Evolutionary conservation across 1,284 basidiomycete species (phyloP).

Genomic region (Meripilus lineatus): DNA sequence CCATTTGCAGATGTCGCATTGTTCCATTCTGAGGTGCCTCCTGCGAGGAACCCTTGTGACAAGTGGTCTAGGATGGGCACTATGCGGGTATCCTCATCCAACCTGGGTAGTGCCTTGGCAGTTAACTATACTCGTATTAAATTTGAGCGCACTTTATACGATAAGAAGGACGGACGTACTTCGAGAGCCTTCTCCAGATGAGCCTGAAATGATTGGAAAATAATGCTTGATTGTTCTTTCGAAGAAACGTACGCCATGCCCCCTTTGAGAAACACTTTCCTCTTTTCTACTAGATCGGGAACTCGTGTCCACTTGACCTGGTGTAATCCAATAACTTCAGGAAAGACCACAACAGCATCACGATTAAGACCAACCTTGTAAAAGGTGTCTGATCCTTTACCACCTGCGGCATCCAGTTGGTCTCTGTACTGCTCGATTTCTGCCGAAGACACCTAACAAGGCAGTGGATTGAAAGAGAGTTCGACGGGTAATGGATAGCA

Average conservation of each 20-base stretch:
- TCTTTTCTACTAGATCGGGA: slow-evolving; percentile 84
- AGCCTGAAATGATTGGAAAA: slow-evolving; percentile 84
- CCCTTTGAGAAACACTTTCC: slow-evolving; percentile 75
- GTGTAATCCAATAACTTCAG: not conserved
- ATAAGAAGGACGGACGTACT: slow-evolving; percentile 37
- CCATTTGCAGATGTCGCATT: slow-evolving; percentile 49
- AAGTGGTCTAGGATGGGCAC: slow-evolving; percentile 91
- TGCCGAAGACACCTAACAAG: slow-evolving; percentile 47
- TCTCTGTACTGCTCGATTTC: slow-evolving; percentile 53
- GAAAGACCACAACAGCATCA: not conserved
- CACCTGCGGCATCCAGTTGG: slow-evolving; percentile 49
- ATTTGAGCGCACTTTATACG: not conserved
- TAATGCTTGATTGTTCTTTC: slow-evolving; percentile 80
- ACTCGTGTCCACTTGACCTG: slow-evolving; percentile 86
- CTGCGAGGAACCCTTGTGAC: slow-evolving; percentile 91
- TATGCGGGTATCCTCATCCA: slow-evolving; percentile 94
- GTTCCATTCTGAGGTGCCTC: slow-evolving; percentile 81
- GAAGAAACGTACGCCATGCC: slow-evolving; percentile 92
- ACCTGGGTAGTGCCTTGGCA: slow-evolving; percentile 83
- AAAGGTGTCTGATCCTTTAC: slow-evolving; percentile 53
- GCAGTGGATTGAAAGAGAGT: not conserved
- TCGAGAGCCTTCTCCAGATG: slow-evolving; percentile 79
- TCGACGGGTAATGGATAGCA: not conserved
- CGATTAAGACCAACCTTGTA: slow-evolving; percentile 55
- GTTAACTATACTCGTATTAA: slow-evolving; percentile 55